These are phyloP conservation scores for Xylariaceae sp. DNA, from an alignment of 2,329 filamentous ascomycete genomes.

Conservation along the genomic window DNA sequence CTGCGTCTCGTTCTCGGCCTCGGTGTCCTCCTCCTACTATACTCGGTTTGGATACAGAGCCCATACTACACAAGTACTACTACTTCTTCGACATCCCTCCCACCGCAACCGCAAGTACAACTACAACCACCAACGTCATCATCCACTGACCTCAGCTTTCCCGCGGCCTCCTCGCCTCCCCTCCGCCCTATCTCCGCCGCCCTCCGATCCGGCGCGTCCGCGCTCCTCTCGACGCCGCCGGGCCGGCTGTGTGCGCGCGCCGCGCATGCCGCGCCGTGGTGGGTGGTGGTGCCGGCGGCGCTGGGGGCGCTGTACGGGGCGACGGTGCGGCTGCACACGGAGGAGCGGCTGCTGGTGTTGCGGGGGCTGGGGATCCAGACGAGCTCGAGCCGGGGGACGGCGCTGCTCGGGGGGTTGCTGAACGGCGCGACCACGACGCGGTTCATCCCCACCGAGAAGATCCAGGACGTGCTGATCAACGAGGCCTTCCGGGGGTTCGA, in stretches of 20 bases:
- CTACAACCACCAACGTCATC: background rate
- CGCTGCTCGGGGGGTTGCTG: conserved; percentile 31
- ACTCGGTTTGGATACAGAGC: conserved; percentile 48
- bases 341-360: conserved; percentile 87
- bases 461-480: conserved; percentile 91
- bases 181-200: conserved; percentile 25
- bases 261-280: conserved; percentile 42
- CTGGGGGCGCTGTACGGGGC: conserved; percentile 46
- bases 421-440: conserved; percentile 46
- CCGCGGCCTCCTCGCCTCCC: conserved; percentile 23
- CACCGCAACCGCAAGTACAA: conserved; percentile 7
- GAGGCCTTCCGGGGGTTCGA: conserved; percentile 94
- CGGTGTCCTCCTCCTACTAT: conserved; percentile 51
- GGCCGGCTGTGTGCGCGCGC: conserved; percentile 38
- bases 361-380: conserved; percentile 91
- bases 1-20: conserved; percentile 46
- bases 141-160: background rate
- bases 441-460: conserved; percentile 85
- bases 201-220: conserved; percentile 28
- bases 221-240: conserved; percentile 30
- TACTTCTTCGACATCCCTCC: conserved; percentile 9
- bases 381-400: conserved; percentile 56
- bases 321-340: conserved; percentile 53
- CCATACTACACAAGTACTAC: conserved; percentile 15
- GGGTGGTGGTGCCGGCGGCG: conserved; percentile 44